Conservation (phyloP, 495 filamentous ascomycete species). For the Lichina pygmaea region DNA sequence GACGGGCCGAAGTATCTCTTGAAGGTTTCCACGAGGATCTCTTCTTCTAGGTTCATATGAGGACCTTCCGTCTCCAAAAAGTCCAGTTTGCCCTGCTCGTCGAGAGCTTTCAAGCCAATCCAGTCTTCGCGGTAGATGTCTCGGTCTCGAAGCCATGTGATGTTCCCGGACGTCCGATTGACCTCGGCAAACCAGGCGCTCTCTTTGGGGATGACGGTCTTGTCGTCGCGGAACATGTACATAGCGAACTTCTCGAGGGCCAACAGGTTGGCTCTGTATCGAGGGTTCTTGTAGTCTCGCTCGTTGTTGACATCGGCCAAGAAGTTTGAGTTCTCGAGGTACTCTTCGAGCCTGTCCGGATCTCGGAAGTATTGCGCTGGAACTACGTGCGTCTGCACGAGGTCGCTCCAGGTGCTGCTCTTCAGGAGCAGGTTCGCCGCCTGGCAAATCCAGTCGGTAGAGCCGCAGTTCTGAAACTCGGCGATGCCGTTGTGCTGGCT, state of each 20-base stretch:
- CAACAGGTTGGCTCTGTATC: conserved; percentile 45
- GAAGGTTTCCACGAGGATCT: conserved; percentile 38
- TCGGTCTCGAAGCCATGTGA: conserved; percentile 41
- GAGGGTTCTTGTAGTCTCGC: conserved; percentile 39
- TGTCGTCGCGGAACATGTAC: conserved; percentile 75
- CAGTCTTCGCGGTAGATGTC: conserved; percentile 75
- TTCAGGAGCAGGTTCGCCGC: conserved; percentile 45
- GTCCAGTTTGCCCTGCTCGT: conserved; percentile 49
- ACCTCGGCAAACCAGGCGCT: conserved; percentile 78
- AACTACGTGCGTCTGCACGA: conserved; percentile 53
- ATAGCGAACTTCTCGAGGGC: conserved; percentile 56
- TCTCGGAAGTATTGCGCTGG: conserved; percentile 92
- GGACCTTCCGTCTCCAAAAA: conserved; percentile 43
- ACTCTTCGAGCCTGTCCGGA: conserved; percentile 36
- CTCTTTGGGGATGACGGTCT: conserved; percentile 71
- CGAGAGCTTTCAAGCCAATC: conserved; percentile 62
- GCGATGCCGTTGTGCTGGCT: conserved; percentile 83
- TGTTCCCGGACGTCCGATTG: conserved; percentile 32
- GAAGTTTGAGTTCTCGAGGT: conserved; percentile 68
- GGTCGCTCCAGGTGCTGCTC: conserved; percentile 43
- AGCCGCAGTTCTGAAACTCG: conserved; percentile 38
- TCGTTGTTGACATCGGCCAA: conserved; percentile 99
- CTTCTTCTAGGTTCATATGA: conserved; percentile 63
- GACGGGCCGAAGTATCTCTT: conserved; percentile 39
- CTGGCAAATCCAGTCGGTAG: conserved; percentile 55